A percentile compares a stretch with the other conserved stretches of the same genome.
phyloP scores from a whole-genome alignment of 2,329 filamentous ascomycete genomes.

The Septoria linicola region DNA sequence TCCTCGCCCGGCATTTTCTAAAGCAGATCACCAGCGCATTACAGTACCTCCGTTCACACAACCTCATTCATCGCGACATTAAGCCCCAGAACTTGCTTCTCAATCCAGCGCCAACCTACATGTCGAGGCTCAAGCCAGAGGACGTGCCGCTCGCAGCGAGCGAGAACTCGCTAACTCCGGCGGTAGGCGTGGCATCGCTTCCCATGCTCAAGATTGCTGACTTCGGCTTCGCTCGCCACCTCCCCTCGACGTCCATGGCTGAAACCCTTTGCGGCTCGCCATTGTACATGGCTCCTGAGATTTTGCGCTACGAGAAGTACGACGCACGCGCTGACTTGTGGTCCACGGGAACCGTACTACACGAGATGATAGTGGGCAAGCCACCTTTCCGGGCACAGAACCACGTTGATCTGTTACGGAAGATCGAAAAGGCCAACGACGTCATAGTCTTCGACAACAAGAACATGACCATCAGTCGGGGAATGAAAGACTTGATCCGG shows the following conservation, averaged over 20 bases:
- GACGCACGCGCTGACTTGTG: constrained; percentile 95
- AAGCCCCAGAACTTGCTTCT: constrained; percentile 96
- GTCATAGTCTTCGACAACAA: constrained; percentile 67
- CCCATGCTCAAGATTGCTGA: constrained; percentile 98
- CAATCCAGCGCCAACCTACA: constrained; percentile 73
- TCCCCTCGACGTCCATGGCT: constrained; percentile 86
- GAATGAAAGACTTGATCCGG: constrained; percentile 78
- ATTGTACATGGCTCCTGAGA: constrained; percentile 98
- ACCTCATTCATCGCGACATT: constrained; percentile 93
- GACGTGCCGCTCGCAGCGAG: constrained; percentile 73
- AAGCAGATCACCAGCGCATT: constrained; percentile 93
- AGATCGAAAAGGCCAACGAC: constrained; percentile 87
- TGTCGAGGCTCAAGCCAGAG: constrained; percentile 61
- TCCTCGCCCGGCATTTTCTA: constrained; percentile 92
- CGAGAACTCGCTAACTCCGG: constrained; percentile 75
- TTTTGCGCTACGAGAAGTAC: constrained; percentile 94
- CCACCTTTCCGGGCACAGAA: constrained; percentile 91
- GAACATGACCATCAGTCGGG: constrained; percentile 59
- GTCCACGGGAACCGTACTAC: constrained; percentile 94
- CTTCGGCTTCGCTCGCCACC: constrained; percentile 93
- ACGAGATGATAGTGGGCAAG: constrained; percentile 88
- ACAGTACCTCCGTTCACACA: constrained; percentile 78
- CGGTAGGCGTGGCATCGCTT: constrained; percentile 75
- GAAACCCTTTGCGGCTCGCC: constrained; percentile 96
- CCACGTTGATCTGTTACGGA: constrained; percentile 88